Base-by-base conservation (phyloP, 768 basidiomycete genomes). In the Austroboletus festivus region DNA sequence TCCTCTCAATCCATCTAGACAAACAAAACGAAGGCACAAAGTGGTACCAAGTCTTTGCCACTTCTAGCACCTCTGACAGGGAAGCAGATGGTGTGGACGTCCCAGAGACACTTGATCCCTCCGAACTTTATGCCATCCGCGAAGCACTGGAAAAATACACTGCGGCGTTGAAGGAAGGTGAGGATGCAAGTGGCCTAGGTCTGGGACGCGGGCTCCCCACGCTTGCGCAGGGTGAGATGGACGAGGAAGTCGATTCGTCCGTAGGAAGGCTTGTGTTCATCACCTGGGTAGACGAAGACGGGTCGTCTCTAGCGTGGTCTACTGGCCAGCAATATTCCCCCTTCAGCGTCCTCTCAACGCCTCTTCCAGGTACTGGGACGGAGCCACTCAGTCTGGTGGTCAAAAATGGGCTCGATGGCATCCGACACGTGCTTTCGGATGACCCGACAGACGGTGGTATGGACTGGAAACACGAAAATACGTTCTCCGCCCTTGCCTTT, bases 111-210 rank as follows among this genome's bases (percentile, higher is more conserved):
- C 72, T 97, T 38, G 87, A 93, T 56, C 85, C 91, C 3, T 86
- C 84, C 0, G 88, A 93, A 58, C 75, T 96, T 28, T 82, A 80
- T 62, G 71, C 76, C 15, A 86, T 96, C 46, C 78, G 87, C 23
- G 89, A 94, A 62, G 71, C 83, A 10, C 71, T 98, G 48, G 89
- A 91, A 64, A 90, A 93, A 67, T 95, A 89, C 70, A 94, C 93
- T 4, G 68, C 78, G 15, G 75, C 82, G 10, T 63, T 89, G 43
- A 70, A 68, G 31, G 74, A 72, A 26, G 81, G 83, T 0, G 73
- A 79, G n/a, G 83, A 85, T 53, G 70, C 72, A 1, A 80, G 76
- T 40, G 83, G 81, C 1, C 68, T 83, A 5, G 88, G 83, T 5
- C 71, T 86, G 9, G 85, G 87, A 28, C 68, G 70, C 30, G 82